Evolutionary conservation across 331 rosid genomes (phyloP).

Genomic region (Malus hybrid): DNA sequence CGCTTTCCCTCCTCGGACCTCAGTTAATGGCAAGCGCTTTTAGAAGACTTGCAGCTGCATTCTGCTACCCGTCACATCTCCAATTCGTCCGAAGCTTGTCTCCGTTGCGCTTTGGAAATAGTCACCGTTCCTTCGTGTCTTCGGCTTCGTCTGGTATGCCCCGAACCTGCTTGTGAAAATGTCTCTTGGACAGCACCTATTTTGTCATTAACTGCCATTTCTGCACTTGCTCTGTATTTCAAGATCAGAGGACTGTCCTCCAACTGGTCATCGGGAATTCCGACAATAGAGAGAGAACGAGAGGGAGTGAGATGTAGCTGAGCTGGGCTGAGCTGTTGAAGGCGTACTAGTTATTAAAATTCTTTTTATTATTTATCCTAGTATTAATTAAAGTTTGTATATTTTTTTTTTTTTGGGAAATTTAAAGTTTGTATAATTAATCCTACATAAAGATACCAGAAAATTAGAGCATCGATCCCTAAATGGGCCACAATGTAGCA

Average conservation of each 20-base stretch:
- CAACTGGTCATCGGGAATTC: conserved; percentile 25
- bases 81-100: conserved; percentile 5
- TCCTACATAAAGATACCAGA: too few relatives aligned
- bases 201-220: conserved; percentile 2
- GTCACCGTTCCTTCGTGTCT: conserved; percentile 8
- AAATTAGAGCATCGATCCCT: too few relatives aligned
- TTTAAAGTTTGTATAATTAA: too few relatives aligned
- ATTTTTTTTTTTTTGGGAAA: too few relatives aligned
- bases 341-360: too few relatives aligned
- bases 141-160: conserved; percentile 22
- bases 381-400: too few relatives aligned
- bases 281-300: conserved; percentile 51
- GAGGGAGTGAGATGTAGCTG: too few relatives aligned
- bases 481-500: too few relatives aligned
- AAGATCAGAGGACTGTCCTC: conserved; percentile 37
- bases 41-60: conserved; percentile 19
- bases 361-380: too few relatives aligned
- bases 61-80: conserved; percentile 10
- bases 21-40: conserved; percentile 16
- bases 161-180: conserved; percentile 21
- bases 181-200: neutral
- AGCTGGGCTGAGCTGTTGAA: too few relatives aligned
- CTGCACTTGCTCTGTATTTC: conserved; percentile 23
- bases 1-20: neutral
- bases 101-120: neutral